Conservation (phyloP, 441 rosid genomes). For the Erodium moschatum region DNA sequence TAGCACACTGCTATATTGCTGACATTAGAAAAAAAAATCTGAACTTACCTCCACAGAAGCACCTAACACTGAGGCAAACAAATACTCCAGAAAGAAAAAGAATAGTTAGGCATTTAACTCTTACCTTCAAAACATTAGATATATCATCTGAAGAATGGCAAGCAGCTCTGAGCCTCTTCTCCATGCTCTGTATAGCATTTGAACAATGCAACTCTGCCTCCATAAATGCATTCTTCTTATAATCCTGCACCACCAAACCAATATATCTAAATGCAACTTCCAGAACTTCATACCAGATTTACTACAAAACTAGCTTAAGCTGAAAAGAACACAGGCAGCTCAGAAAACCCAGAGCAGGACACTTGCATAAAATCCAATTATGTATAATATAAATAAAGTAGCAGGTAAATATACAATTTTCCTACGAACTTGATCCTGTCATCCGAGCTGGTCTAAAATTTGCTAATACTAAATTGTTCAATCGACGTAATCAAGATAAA, state of each 20-base stretch:
- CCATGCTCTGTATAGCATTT: conserved; percentile 71
- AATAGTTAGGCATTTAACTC: conserved; percentile 10
- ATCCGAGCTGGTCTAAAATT: too few relatives aligned
- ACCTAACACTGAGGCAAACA: background rate
- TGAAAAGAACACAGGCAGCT: background rate
- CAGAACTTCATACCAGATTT: background rate
- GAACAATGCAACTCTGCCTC: conserved; percentile 82
- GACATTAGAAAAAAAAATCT: background rate
- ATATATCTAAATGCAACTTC: background rate
- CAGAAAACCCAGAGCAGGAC: background rate
- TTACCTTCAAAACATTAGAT: conserved; percentile 76
- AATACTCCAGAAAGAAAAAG: conserved; percentile 3
- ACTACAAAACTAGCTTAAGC: background rate
- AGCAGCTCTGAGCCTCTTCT: conserved; percentile 83
- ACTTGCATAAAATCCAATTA: background rate
- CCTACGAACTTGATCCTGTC: too few relatives aligned
- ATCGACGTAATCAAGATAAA: too few relatives aligned
- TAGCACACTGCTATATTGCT: background rate
- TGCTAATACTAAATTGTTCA: too few relatives aligned
- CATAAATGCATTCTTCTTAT: conserved; percentile 68
- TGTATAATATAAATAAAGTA: background rate
- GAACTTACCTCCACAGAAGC: background rate
- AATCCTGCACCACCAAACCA: conserved; percentile 47
- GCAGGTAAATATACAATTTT: background rate
- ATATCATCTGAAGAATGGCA: conserved; percentile 76